Conservation (phyloP, 2,329 filamentous ascomycete species). For the Aureobasidium sp. region DNA sequence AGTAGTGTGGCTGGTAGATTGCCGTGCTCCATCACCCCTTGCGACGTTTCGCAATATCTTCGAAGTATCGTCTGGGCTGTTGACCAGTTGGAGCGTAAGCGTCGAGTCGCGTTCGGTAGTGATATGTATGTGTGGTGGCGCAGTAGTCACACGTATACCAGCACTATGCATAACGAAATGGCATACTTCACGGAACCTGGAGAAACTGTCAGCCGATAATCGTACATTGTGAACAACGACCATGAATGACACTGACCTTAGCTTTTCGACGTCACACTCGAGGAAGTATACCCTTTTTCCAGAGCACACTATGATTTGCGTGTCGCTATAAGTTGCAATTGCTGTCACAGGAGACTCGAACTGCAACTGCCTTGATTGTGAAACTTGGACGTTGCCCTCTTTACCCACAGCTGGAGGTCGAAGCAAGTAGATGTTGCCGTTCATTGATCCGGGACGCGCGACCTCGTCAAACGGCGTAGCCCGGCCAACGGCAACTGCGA, state of each 20-base stretch:
- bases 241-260: background rate
- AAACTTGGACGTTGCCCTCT: constrained; percentile 35
- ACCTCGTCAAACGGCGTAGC: background rate
- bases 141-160: constrained; percentile 44
- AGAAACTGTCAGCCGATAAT: background rate
- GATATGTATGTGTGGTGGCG: constrained; percentile 44
- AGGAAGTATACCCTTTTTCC: constrained; percentile 38
- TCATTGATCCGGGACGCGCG: constrained; percentile 17
- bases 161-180: constrained; percentile 28
- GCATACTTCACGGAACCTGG: constrained; percentile 19
- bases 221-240: background rate
- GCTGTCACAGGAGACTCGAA: constrained; percentile 48
- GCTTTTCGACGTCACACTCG: constrained; percentile 28
- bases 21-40: background rate
- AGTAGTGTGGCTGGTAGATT: constrained; percentile 9
- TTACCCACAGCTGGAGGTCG: constrained; percentile 36
- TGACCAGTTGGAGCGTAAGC: constrained; percentile 34
- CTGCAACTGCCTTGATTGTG: constrained; percentile 21
- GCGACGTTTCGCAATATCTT: background rate
- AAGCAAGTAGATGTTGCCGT: constrained; percentile 42
- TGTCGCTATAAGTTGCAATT: constrained; percentile 48
- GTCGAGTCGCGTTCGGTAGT: constrained; percentile 50
- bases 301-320: constrained; percentile 48
- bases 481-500: constrained; percentile 49
- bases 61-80: background rate